Percentiles rank a stretch among this genome's conserved stretches.
Evolutionary conservation across 352 stramenopile genomes (phyloP).

Genomic region (Phytopythium ostracodes): DNA sequence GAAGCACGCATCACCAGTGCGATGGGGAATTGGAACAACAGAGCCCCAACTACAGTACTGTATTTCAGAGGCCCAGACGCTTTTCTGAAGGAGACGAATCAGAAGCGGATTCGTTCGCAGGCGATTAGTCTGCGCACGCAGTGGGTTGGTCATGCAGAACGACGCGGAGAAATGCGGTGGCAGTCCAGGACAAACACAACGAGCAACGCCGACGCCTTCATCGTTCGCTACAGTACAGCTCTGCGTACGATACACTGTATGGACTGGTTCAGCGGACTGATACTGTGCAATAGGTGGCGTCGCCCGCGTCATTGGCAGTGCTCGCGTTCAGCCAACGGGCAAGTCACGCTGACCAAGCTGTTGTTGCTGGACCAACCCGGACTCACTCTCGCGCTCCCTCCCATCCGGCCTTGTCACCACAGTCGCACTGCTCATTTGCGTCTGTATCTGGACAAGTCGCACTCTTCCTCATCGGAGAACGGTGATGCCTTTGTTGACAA

Average conservation of each 20-base stretch:
- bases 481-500: too few species aligned
- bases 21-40: neutral
- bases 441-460: neutral
- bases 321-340: neutral
- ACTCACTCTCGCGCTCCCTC: too few species aligned
- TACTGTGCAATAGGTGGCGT: neutral
- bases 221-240: too few species aligned
- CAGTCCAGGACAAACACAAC: too few species aligned
- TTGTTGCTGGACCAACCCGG: too few species aligned
- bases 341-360: neutral
- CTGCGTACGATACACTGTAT: too few species aligned
- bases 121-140: neutral
- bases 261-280: too few species aligned
- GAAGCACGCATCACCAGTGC: neutral
- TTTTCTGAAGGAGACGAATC: conserved; percentile 2
- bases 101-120: neutral
- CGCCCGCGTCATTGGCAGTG: neutral
- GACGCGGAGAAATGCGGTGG: too few species aligned
- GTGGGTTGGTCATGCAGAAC: too few species aligned
- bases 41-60: neutral
- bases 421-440: neutral
- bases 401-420: too few species aligned
- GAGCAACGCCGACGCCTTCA: too few species aligned
- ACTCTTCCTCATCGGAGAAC: neutral
- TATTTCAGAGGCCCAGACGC: neutral